Conservation (phyloP, 805 yeast genomes). For the Cyberlindnera saturnus region DNA sequence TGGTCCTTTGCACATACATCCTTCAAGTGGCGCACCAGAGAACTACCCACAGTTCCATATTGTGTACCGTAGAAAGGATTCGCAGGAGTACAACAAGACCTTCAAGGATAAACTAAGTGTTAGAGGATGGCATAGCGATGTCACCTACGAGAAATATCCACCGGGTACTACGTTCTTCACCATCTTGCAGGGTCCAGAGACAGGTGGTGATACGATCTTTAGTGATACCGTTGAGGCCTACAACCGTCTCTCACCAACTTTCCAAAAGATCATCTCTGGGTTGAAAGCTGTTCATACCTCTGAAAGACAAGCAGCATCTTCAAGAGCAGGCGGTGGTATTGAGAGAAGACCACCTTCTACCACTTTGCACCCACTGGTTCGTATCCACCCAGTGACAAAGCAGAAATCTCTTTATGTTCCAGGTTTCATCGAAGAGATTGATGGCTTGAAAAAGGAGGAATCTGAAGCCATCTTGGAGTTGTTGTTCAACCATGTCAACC, state of each 20-base stretch:
- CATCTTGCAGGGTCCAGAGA: slow-evolving; percentile 41
- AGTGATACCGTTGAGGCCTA: slow-evolving; percentile 49
- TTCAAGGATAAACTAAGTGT: slow-evolving; percentile 15
- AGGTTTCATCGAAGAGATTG: slow-evolving; percentile 43
- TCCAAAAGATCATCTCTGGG: slow-evolving; percentile 40
- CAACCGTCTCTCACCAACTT: slow-evolving; percentile 44
- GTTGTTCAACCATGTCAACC: slow-evolving; percentile 40
- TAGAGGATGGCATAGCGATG: slow-evolving; percentile 13
- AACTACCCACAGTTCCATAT: slow-evolving; percentile 56
- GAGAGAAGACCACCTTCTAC: slow-evolving; percentile 34
- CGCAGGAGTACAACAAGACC: slow-evolving; percentile 26
- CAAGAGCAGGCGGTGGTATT: slow-evolving; percentile 40
- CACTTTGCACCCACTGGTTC: slow-evolving; percentile 44
- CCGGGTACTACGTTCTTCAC: slow-evolving; percentile 39
- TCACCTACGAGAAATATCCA: slow-evolving; percentile 9
- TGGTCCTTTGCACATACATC: slow-evolving; percentile 69
- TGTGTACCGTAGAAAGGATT: slow-evolving; percentile 33
- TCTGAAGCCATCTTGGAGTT: slow-evolving; percentile 41
- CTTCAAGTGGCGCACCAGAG: slow-evolving; percentile 66
- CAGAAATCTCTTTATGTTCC: slow-evolving; percentile 54
- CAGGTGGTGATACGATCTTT: slow-evolving; percentile 53
- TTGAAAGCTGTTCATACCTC: slow-evolving; percentile 37
- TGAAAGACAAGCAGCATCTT: slow-evolving; percentile 38
- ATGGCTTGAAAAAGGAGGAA: slow-evolving; percentile 47
- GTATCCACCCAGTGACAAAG: slow-evolving; percentile 64